Percentiles rank a stretch among this genome's conserved stretches.
Evolutionary conservation across 345 rosid species (phyloP).

Genomic region (Kandelia obovata): DNA sequence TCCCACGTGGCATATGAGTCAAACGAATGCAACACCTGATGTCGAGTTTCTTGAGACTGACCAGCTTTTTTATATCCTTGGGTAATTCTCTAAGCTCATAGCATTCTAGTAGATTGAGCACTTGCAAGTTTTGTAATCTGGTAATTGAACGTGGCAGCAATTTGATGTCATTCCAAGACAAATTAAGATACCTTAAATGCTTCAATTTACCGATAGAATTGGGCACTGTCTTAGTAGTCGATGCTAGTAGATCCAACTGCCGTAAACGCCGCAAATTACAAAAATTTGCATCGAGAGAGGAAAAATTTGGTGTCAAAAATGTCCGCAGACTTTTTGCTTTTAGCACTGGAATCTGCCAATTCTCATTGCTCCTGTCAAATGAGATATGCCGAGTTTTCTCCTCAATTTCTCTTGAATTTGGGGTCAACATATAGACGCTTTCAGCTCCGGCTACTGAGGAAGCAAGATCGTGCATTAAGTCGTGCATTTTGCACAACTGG

Average conservation of each 20-base stretch:
- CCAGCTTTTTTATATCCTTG: neutral
- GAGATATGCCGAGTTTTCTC: constrained; percentile 4
- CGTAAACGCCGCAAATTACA: constrained; percentile 7
- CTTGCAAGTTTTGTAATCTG: too few relatives aligned
- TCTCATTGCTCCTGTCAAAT: neutral
- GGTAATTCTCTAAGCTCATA: too few relatives aligned
- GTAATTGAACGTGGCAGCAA: constrained; percentile 17
- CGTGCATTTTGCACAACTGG: constrained; percentile 15
- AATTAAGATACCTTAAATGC: constrained; percentile 22
- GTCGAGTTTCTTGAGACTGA: constrained; percentile 2
- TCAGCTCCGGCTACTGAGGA: neutral
- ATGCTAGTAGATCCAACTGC: neutral
- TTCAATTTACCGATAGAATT: constrained; percentile 13
- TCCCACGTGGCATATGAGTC: constrained; percentile 22
- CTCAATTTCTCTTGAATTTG: rapidly evolving
- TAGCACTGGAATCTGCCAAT: neutral
- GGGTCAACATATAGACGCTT: too few relatives aligned
- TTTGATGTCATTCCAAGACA: neutral
- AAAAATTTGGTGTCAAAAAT: constrained; percentile 2
- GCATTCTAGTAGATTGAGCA: too few relatives aligned
- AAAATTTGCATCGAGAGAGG: too few relatives aligned
- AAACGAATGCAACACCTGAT: neutral
- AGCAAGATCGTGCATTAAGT: constrained; percentile 21
- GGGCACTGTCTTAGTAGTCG: constrained; percentile 11
- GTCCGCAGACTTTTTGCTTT: constrained; percentile 9